These are phyloP conservation scores for Stygiomarasmius scandens DNA, from an alignment of 1,284 basidiomycete species.

Conservation along the genomic window DNA sequence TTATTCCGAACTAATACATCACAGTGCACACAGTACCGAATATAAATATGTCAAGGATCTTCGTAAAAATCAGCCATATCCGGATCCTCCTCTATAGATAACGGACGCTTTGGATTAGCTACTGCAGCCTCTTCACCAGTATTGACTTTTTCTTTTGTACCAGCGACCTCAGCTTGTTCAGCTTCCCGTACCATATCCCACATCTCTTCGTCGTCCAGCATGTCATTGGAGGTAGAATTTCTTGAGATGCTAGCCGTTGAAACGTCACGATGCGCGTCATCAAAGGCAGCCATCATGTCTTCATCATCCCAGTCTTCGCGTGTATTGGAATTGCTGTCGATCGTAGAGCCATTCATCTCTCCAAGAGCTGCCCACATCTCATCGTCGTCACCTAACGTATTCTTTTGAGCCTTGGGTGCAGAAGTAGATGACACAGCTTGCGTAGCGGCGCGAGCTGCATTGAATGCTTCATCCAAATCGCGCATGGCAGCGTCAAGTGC, in stretches of 20 bases:
- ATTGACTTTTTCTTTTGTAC: no score
- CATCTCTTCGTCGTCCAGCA: slow-evolving; percentile 63
- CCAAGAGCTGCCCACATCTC: slow-evolving; percentile 57
- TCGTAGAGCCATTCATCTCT: slow-evolving; percentile 23
- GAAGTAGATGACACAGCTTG: neutral
- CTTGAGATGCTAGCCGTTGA: slow-evolving; percentile 2
- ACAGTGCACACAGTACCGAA: slow-evolving; percentile 23
- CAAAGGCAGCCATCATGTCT: neutral
- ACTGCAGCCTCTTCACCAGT: neutral
- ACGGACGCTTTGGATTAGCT: neutral
- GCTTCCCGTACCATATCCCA: slow-evolving; percentile 61
- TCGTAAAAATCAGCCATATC: slow-evolving; percentile 12
- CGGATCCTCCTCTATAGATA: slow-evolving; percentile 15
- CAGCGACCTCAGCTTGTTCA: slow-evolving; percentile 39
- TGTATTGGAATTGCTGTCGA: neutral
- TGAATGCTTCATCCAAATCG: slow-evolving; percentile 1
- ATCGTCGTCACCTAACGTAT: slow-evolving; percentile 47
- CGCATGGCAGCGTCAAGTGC: slow-evolving; percentile 7
- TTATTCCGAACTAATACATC: neutral
- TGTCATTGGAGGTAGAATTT: slow-evolving; percentile 28
- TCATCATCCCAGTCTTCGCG: slow-evolving; percentile 1
- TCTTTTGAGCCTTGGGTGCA: neutral
- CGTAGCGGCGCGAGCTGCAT: neutral
- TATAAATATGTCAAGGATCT: slow-evolving; percentile 27
- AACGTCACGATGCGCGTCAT: slow-evolving; percentile 7